These are phyloP conservation scores for Russula sp. DNA, from an alignment of 768 basidiomycete genomes.

Conservation along the genomic window DNA sequence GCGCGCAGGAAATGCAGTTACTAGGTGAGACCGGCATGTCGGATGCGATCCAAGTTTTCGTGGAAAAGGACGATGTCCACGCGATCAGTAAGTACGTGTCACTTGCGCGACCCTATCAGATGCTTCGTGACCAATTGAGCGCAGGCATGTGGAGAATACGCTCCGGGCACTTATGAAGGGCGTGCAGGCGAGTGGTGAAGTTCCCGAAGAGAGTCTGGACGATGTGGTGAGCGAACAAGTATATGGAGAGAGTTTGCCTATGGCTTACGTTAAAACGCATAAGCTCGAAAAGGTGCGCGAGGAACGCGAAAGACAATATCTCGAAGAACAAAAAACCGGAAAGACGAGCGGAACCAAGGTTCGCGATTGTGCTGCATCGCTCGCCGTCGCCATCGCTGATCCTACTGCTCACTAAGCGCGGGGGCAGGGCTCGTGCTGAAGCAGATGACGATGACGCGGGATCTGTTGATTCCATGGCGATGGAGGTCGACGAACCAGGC, in stretches of 20 bases:
- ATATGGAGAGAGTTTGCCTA: background rate
- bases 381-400: background rate
- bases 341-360: conserved; percentile 5
- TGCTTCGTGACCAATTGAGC: background rate
- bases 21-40: conserved; percentile 87
- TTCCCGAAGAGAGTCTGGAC: conserved; percentile 70
- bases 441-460: conserved; percentile 47
- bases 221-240: conserved; percentile 48
- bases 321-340: conserved; percentile 39
- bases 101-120: background rate
- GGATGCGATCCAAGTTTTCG: conserved; percentile 90
- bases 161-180: conserved; percentile 60
- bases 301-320: conserved; percentile 58
- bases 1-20: conserved; percentile 89
- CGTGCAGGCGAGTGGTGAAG: conserved; percentile 56
- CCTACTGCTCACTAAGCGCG: conserved; percentile 24
- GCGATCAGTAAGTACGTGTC: conserved; percentile 78
- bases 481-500: conserved; percentile 52
- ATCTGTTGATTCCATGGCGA: conserved; percentile 66
- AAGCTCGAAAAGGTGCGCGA: conserved; percentile 69
- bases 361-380: background rate
- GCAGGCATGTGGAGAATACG: conserved; percentile 59
- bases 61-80: conserved; percentile 95
- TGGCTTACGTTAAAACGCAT: background rate
- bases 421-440: conserved; percentile 51